Conservation (phyloP, 2,329 filamentous ascomycete genomes). For the Penicillium oxalicum region DNA sequence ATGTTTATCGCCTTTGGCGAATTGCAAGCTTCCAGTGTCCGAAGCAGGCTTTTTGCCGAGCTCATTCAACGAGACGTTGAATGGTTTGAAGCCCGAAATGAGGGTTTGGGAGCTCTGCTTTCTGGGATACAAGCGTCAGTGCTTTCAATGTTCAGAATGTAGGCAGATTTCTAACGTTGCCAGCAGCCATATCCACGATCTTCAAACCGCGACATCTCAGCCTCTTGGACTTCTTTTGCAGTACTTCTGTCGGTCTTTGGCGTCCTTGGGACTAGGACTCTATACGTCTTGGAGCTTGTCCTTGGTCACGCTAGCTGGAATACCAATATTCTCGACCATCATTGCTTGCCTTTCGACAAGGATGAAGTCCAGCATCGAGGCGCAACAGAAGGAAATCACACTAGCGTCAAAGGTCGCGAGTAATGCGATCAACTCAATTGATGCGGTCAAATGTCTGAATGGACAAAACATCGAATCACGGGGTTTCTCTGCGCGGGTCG, state of each 20-base stretch:
- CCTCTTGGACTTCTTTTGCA: slow-evolving; percentile 66
- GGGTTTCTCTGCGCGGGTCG: slow-evolving; percentile 57
- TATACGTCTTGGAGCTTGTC: slow-evolving; percentile 80
- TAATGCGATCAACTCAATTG: slow-evolving; percentile 66
- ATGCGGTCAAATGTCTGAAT: slow-evolving; percentile 81
- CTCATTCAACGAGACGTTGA: slow-evolving; percentile 67
- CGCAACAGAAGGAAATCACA: slow-evolving; percentile 62
- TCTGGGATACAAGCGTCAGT: slow-evolving; percentile 67
- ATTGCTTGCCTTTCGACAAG: slow-evolving; percentile 56
- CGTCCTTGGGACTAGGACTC: slow-evolving; percentile 66
- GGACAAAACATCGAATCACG: slow-evolving; percentile 63
- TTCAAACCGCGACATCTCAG: slow-evolving; percentile 74
- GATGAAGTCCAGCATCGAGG: slow-evolving; percentile 60
- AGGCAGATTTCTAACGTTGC: neutral
- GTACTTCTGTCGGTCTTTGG: slow-evolving; percentile 58
- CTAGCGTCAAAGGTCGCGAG: slow-evolving; percentile 65
- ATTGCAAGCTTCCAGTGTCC: slow-evolving; percentile 63
- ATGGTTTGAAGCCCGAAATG: slow-evolving; percentile 72
- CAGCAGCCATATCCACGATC: slow-evolving; percentile 68
- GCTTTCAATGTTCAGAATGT: neutral
- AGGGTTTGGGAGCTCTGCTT: slow-evolving; percentile 67
- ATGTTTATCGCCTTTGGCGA: slow-evolving; percentile 77
- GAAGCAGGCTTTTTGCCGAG: slow-evolving; percentile 59
- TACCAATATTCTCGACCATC: slow-evolving; percentile 60
- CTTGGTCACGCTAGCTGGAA: slow-evolving; percentile 66